Base-by-base conservation (phyloP, 1,284 basidiomycete species). In the Apiotrichum laibachii region DNA sequence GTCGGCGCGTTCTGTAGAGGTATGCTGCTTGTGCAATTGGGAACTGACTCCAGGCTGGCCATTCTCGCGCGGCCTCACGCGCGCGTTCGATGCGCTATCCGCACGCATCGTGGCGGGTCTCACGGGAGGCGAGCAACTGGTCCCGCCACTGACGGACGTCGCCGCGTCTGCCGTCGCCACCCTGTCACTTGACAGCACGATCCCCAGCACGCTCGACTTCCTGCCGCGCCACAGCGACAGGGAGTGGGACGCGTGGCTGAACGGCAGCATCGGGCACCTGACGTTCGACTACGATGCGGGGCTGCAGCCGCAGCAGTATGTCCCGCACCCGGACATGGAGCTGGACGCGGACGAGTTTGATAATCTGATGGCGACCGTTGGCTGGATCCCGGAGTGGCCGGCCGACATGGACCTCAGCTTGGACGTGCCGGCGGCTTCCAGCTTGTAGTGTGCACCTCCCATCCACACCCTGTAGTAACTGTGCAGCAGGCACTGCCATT, bases 1-100 rank as follows among this genome's bases (percentile, higher is more conserved):
- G 35, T 52, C 39, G 50, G 50, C 6, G 16, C 42, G 8, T 44
- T 44, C 31, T 52, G 50, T 21, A 21, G n/a, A 40, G 49, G 49
- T 50, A 19, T 18, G 49, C 21, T 15, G 19, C 21, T 6, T 5
- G 13, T 9, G 19, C 8, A 15, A 13, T 10, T 12, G 11, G 0
- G 5, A 21, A 8, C 39, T 22, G 18, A 40, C 19, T 15, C 21
- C 16, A 43, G 50, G 50, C 5, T 52, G 50, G 50, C 50, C 50
- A 13, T 52, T 42, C 13, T 22, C 50, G 4, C 50, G 50, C 18
- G 50, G 50, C 11, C 15, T 52, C 12, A 33, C 15, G 1, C 26
- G 50, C 31, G 50, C 42, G 18, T 52, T 52, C 13, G 40, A 43
- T 26, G 12, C 50, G 9, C 40, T 52, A 10, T 40, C 50, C 4